phyloP scores from a whole-genome alignment of 148 eudicot genomes.

The Amaranthus palmeri region DNA sequence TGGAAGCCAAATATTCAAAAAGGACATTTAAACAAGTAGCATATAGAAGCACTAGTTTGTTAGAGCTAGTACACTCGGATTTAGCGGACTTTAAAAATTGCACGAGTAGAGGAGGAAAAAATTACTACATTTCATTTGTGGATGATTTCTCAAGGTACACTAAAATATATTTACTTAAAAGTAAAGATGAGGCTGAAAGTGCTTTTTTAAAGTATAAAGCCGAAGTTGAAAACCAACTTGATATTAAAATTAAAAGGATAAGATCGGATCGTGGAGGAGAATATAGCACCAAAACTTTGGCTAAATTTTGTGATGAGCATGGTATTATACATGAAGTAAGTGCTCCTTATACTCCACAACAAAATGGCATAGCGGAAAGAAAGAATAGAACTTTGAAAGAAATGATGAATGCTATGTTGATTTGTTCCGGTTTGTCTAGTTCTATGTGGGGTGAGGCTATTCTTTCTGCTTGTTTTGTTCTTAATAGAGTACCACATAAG shows the following conservation, averaged over 20 bases:
- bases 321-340: no score
- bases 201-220: not conserved
- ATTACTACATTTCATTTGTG: not conserved
- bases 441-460: not conserved
- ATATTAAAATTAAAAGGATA: no score
- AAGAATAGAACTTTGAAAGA: no score
- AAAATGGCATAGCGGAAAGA: no score
- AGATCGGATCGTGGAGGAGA: no score
- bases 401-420: not conserved
- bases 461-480: not conserved
- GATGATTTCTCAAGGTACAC: constrained; percentile 1
- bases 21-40: not conserved
- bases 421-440: not conserved
- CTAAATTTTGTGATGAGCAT: no score
- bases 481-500: not conserved
- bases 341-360: no score
- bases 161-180: not conserved
- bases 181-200: not conserved
- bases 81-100: not conserved
- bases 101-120: not conserved
- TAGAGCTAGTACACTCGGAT: not conserved
- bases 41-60: not conserved
- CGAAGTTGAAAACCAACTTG: no score
- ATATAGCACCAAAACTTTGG: no score
- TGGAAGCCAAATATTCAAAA: not conserved